Percentiles rank a stretch among this genome's conserved stretches.
Conservation (phyloP, 1,284 basidiomycete genomes). For the Trichosporon asahii region DNA sequence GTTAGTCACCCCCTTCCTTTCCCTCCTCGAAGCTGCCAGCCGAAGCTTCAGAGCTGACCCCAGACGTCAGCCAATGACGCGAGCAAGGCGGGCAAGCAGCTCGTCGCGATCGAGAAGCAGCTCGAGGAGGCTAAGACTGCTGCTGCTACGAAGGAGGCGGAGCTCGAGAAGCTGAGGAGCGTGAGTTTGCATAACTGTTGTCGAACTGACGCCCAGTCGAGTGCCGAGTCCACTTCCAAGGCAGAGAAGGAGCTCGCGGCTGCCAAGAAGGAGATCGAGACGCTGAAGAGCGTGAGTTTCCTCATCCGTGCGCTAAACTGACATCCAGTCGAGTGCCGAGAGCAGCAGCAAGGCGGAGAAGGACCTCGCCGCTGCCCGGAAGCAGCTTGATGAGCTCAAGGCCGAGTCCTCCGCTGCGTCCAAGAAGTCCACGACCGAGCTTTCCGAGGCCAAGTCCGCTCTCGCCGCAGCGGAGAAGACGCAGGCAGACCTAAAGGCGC, state of each 20-base stretch:
- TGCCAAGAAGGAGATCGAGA: not conserved
- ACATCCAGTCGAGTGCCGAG: not conserved
- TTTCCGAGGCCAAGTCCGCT: constrained; percentile 7
- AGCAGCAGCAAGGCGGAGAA: constrained; percentile 35
- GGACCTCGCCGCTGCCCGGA: not conserved
- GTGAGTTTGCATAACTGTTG: no score
- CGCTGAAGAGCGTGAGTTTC: constrained; percentile 29
- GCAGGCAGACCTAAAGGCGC: constrained; percentile 25
- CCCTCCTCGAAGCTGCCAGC: no score
- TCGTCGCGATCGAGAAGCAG: constrained; percentile 13
- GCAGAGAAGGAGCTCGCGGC: not conserved
- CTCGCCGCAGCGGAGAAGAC: constrained; percentile 8
- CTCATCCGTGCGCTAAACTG: not conserved
- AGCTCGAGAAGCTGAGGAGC: constrained; percentile 32
- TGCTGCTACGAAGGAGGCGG: constrained; percentile 15
- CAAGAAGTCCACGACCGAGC: not conserved
- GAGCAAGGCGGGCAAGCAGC: not conserved
- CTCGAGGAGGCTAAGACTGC: constrained; percentile 18
- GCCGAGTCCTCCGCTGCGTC: constrained; percentile 5
- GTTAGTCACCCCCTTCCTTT: not conserved
- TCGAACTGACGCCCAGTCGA: not conserved
- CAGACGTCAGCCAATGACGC: not conserved
- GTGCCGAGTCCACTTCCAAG: not conserved
- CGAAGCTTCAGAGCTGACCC: no score
- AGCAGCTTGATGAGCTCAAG: constrained; percentile 16